These are phyloP conservation scores for Sanghuangporus sanghuang DNA, from an alignment of 1,284 basidiomycete species.

Conservation along the genomic window DNA sequence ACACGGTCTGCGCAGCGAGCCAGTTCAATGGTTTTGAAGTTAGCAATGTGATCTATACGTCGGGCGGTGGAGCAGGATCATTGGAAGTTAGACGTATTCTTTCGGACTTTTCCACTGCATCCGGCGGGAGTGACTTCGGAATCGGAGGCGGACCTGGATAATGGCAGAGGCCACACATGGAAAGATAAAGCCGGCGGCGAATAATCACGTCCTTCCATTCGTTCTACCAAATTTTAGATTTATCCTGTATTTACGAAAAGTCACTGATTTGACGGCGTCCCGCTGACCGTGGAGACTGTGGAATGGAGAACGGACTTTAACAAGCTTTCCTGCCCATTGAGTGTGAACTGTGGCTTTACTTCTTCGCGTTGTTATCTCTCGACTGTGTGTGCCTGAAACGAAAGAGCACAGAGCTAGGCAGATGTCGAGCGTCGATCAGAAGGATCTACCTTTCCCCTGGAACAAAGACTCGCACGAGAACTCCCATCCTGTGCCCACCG, in stretches of 20 bases:
- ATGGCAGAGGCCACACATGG: neutral
- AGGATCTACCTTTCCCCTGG: neutral
- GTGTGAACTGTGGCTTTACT: neutral
- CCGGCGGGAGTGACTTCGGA: neutral
- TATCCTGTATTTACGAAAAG: neutral
- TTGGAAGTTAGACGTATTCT: slow-evolving; percentile 26
- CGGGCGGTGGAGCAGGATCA: slow-evolving; percentile 37
- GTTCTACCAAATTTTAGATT: neutral
- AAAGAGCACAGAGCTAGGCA: neutral
- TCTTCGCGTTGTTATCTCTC: neutral
- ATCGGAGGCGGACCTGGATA: neutral
- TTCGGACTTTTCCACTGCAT: neutral
- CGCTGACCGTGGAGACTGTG: neutral
- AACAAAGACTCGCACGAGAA: slow-evolving; percentile 5
- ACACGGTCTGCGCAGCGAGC: slow-evolving; percentile 87
- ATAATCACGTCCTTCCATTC: neutral
- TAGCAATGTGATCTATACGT: slow-evolving; percentile 61
- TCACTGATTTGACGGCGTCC: neutral
- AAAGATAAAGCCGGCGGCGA: neutral
- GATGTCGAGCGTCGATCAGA: slow-evolving; percentile 5
- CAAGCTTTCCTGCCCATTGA: neutral
- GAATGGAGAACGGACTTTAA: neutral
- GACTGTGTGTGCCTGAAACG: slow-evolving; percentile 2
- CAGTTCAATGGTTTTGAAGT: slow-evolving; percentile 82
- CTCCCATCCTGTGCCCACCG: neutral